Evolutionary conservation across 2,329 filamentous ascomycete genomes (phyloP), one percentile per base, ranked within the genome.

Genomic region (Beauveria australis): DNA sequence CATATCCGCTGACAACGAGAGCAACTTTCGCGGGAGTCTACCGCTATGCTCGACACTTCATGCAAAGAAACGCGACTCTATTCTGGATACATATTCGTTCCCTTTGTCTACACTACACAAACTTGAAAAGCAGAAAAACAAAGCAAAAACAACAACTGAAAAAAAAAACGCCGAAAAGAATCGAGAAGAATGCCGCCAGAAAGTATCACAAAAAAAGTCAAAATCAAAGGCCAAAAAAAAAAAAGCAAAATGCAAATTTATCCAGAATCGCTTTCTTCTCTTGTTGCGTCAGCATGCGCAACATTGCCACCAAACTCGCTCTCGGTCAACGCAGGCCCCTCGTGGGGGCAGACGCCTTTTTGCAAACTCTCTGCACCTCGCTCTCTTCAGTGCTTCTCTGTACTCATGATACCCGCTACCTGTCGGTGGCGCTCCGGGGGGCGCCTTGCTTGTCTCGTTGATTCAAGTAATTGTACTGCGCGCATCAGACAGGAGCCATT

Each of bases 401-500:
- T 54, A 54, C 22, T 14, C 40, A 54, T 56, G 53, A 56, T 56
- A 56, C 53, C 53, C 53, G 28, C 26, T 47, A 28, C 44, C 30
- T 26, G n/a, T 40, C 53, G 22, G 51, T 41, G 53, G 28, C 28
- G 41, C 24, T 18, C 26, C 28, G 14, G 44, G 28, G n/a, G 2
- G 43, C 26, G 19, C 24, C 19, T 24, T 56, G 53, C 41, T 46
- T 55, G 43, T 33, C 33, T 37, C 33, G 37, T 44, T 55, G 19
- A 24, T 12, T 46, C 9, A 55, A 46, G 40, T 55, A 10, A 24
- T 46, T 55, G 43, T 55, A 16, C 24, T 46, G n/a, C 40, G 43
- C 28, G 43, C 43, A 40, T 56, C 44, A 19, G 28, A 24, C 53
- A 48, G 43, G 53, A 40, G 43, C 53, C 19, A 24, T 37, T 48